Conservation (phyloP, 306 rosid genomes). For the Castanospermum australe region DNA sequence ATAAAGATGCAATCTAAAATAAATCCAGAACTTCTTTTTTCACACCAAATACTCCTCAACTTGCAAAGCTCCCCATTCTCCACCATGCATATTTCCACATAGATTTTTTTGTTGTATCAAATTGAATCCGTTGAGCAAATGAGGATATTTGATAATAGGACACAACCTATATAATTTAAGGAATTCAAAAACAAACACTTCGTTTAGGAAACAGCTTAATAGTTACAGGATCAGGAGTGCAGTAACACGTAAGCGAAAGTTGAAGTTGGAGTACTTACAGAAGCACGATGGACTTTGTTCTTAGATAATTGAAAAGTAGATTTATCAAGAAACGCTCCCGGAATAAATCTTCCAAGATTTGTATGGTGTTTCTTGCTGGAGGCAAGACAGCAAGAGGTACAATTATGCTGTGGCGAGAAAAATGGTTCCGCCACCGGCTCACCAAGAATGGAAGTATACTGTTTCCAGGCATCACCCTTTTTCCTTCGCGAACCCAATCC, state of each 20-base stretch:
- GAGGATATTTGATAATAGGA: neutral
- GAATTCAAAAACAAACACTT: neutral
- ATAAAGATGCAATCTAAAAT: neutral
- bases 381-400: constrained; percentile 58
- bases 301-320: constrained; percentile 48
- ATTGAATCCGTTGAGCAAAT: neutral
- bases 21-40: neutral
- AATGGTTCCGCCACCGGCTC: constrained; percentile 37
- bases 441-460: constrained; percentile 32
- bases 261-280: constrained; percentile 46
- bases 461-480: constrained; percentile 45
- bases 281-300: constrained; percentile 29
- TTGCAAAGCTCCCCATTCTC: neutral
- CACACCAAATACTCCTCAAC: neutral
- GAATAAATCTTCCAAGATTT: constrained; percentile 30
- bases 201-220: neutral
- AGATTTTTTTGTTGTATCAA: neutral
- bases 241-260: neutral
- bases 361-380: constrained; percentile 36
- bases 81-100: neutral
- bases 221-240: neutral
- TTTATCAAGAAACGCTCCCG: constrained; percentile 55
- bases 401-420: constrained; percentile 25
- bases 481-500: constrained; percentile 46
- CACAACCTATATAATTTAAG: neutral